phyloP scores from a whole-genome alignment of 805 yeast species.

The Candida incommunis region DNA sequence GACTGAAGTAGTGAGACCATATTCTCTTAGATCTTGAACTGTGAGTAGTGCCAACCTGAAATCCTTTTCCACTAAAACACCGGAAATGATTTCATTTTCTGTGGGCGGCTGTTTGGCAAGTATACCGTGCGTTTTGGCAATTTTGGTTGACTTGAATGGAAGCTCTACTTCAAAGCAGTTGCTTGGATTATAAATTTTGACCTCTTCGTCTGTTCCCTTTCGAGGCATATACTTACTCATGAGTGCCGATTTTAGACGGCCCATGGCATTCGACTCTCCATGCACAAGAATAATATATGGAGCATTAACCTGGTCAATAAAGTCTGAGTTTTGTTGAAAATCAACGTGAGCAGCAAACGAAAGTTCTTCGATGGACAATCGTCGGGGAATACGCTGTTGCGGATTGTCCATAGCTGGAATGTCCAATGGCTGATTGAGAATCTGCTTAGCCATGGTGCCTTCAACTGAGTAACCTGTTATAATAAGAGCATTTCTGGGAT shows the following conservation, averaged over 20 bases:
- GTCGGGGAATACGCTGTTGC: constrained; percentile 72
- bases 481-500: constrained; percentile 73
- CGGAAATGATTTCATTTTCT: constrained; percentile 44
- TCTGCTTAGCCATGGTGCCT: constrained; percentile 91
- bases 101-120: constrained; percentile 36
- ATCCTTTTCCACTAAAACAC: constrained; percentile 82
- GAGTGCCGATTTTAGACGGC: constrained; percentile 84
- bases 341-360: constrained; percentile 99
- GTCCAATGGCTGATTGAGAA: constrained; percentile 79
- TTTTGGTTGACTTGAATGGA: constrained; percentile 67
- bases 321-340: constrained; percentile 81
- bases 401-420: constrained; percentile 75
- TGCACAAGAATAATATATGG: constrained; percentile 81
- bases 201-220: constrained; percentile 79
- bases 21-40: constrained; percentile 78
- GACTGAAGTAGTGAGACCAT: constrained; percentile 70
- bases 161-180: constrained; percentile 71
- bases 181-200: constrained; percentile 81
- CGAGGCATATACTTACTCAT: constrained; percentile 70
- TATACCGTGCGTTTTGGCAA: constrained; percentile 62
- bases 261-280: constrained; percentile 98
- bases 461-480: constrained; percentile 97
- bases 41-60: constrained; percentile 75
- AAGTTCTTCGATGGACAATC: constrained; percentile 79
- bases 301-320: constrained; percentile 80